These are phyloP conservation scores for Reticulascus tulasneorum DNA, from an alignment of 2,329 filamentous ascomycete genomes.

Conservation along the genomic window DNA sequence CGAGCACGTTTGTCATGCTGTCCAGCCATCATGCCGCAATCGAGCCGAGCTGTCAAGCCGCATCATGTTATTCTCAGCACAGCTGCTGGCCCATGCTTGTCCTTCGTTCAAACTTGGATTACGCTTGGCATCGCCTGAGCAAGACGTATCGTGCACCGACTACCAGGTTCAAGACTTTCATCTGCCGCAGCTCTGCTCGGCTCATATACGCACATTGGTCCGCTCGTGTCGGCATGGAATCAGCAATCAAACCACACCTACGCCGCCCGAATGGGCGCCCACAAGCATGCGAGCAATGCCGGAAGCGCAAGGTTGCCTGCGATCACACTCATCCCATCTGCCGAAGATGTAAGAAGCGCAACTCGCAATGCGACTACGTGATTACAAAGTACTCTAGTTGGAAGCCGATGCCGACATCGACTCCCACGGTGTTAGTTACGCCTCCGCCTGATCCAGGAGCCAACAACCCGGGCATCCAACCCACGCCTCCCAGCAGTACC, in stretches of 20 bases:
- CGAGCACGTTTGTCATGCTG: not conserved
- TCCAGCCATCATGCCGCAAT: not conserved
- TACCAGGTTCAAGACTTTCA: no score
- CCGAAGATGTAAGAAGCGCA: conserved; percentile 32
- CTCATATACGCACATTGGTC: no score
- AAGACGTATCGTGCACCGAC: not conserved
- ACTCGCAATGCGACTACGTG: conserved; percentile 33
- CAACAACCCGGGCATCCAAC: conserved; percentile 7
- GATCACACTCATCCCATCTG: conserved; percentile 37
- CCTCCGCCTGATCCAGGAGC: conserved; percentile 4
- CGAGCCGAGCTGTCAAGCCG: conserved; percentile 4
- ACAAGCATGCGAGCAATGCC: conserved; percentile 30
- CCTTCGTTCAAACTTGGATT: not conserved
- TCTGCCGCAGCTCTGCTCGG: no score
- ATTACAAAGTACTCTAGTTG: conserved; percentile 10
- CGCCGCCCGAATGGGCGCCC: conserved; percentile 11
- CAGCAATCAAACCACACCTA: conserved; percentile 5
- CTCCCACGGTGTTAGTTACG: not conserved
- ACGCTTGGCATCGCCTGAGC: not conserved
- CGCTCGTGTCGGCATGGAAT: no score
- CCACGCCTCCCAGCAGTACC: conserved; percentile 10
- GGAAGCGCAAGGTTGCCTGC: conserved; percentile 38
- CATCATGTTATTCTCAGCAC: not conserved
- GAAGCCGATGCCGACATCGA: conserved; percentile 1
- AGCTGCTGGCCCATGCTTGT: not conserved